These are phyloP conservation scores for Emergomyces africanus DNA, from an alignment of 2,329 filamentous ascomycete species.

Conservation along the genomic window DNA sequence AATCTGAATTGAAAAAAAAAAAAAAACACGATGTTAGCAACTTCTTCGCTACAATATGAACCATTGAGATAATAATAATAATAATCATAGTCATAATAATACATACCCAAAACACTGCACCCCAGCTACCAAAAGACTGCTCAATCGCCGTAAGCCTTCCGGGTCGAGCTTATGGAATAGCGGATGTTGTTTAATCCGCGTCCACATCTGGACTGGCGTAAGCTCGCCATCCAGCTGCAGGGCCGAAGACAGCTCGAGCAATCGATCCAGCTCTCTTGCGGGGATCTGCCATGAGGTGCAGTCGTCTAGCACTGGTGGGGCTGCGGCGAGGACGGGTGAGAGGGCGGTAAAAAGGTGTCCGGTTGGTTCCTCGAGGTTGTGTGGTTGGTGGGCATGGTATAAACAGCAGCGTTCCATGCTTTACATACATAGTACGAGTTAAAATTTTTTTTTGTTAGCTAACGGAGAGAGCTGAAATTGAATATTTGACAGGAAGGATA, in stretches of 20 bases:
- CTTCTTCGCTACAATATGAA: not conserved
- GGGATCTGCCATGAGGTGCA: constrained; percentile 16
- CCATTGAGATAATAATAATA: not conserved
- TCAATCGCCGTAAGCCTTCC: constrained; percentile 16
- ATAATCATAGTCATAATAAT: not conserved
- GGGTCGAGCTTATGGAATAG: constrained; percentile 20
- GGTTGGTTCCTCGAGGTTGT: constrained; percentile 8
- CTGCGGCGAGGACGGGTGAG: constrained; percentile 15
- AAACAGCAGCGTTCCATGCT: constrained; percentile 19
- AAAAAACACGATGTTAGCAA: not conserved
- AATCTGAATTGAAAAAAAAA: not conserved
- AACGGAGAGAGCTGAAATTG: not conserved
- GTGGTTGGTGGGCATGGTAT: constrained; percentile 11
- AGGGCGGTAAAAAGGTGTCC: constrained; percentile 20
- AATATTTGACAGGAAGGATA: not conserved
- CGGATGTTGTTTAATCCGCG: constrained; percentile 21
- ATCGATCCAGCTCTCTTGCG: constrained; percentile 15
- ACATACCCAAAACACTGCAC: constrained; percentile 30
- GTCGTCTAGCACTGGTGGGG: constrained; percentile 11
- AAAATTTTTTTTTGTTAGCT: too few species aligned
- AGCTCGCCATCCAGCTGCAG: constrained; percentile 22
- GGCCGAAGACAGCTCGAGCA: constrained; percentile 14
- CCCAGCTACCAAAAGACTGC: constrained; percentile 17
- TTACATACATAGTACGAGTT: too few species aligned
- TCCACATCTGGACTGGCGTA: constrained; percentile 31